Percentiles rank a stretch among this genome's conserved stretches.
These are phyloP conservation scores for Drosera capensis DNA, from an alignment of 148 eudicot species.

Conservation along the genomic window DNA sequence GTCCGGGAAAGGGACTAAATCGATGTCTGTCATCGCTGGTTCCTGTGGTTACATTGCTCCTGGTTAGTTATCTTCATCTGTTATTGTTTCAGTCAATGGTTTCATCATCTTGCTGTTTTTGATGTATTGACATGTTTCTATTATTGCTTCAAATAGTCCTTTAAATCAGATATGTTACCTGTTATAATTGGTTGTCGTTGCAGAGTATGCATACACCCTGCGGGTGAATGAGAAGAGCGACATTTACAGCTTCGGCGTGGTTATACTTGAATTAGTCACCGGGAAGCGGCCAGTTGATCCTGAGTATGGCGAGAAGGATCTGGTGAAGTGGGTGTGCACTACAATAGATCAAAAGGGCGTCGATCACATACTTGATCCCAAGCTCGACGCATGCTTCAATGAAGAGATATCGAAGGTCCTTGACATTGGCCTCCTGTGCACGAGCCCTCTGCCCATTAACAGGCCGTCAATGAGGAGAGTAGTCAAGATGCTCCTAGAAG, in stretches of 20 bases:
- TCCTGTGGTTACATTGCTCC: constrained; percentile 98
- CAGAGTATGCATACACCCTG: constrained; percentile 93
- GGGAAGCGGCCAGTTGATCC: constrained; percentile 73
- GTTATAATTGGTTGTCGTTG: neutral
- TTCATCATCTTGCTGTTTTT: neutral
- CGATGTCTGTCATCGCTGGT: constrained; percentile 94
- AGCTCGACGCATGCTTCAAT: constrained; percentile 60
- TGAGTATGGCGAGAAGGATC: constrained; percentile 82
- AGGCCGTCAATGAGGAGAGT: constrained; percentile 91
- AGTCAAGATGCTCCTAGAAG: constrained; percentile 69
- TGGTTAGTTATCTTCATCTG: constrained; percentile 29
- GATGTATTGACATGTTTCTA: neutral
- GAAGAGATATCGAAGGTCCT: constrained; percentile 67
- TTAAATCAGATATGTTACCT: no score
- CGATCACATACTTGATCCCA: constrained; percentile 63
- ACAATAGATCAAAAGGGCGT: constrained; percentile 74
- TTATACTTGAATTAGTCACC: constrained; percentile 61
- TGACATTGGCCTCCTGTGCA: constrained; percentile 74
- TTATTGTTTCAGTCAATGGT: no score
- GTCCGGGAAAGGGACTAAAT: constrained; percentile 47
- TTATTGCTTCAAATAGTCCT: no score
- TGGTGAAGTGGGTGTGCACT: constrained; percentile 95
- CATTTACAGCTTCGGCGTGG: constrained; percentile 85
- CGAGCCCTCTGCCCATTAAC: constrained; percentile 76
- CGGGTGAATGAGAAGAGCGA: constrained; percentile 96